These are phyloP conservation scores for Daldinia vernicosa DNA, from an alignment of 495 filamentous ascomycete genomes.

Conservation along the genomic window DNA sequence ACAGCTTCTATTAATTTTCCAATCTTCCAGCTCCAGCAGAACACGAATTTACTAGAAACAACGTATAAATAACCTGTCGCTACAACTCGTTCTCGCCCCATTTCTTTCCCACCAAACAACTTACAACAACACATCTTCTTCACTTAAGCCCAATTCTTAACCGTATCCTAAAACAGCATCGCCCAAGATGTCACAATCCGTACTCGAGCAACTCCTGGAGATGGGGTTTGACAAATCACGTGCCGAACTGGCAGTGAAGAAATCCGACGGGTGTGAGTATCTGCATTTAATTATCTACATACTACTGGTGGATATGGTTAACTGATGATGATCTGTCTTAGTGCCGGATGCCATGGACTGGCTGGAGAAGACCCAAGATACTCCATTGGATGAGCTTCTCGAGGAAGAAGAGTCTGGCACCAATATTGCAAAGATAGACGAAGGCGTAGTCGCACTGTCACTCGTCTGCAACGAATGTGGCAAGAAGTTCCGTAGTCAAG, in stretches of 20 bases:
- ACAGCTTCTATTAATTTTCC: conserved; percentile 3
- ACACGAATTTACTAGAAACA: conserved; percentile 5
- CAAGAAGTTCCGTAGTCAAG: conserved; percentile 84
- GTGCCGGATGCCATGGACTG: conserved; percentile 92
- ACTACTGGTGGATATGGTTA: conserved; percentile 14
- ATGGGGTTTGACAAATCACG: conserved; percentile 93
- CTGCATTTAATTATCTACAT: neutral
- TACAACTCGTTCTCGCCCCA: conserved; percentile 4
- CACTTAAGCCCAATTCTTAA: conserved; percentile 31
- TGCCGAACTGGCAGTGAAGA: conserved; percentile 82
- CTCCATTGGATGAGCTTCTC: conserved; percentile 45
- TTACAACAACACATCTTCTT: conserved; percentile 24
- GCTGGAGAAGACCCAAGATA: conserved; percentile 82
- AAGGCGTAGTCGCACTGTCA: conserved; percentile 65
- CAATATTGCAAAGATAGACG: conserved; percentile 63
- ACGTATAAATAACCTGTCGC: neutral
- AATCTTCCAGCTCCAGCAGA: neutral
- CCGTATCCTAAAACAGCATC: conserved; percentile 14
- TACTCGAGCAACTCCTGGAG: conserved; percentile 83
- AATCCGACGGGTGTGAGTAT: conserved; percentile 75
- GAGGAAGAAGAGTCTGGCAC: conserved; percentile 65
- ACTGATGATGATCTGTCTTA: conserved; percentile 51
- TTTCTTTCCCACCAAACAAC: conserved; percentile 30
- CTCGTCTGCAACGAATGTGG: conserved; percentile 88
- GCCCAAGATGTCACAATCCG: conserved; percentile 69